A percentile compares a stretch with the other conserved stretches of the same genome.
Evolutionary conservation across 2,329 filamentous ascomycete genomes (phyloP).

Genomic region (Alternaria conjuncta): DNA sequence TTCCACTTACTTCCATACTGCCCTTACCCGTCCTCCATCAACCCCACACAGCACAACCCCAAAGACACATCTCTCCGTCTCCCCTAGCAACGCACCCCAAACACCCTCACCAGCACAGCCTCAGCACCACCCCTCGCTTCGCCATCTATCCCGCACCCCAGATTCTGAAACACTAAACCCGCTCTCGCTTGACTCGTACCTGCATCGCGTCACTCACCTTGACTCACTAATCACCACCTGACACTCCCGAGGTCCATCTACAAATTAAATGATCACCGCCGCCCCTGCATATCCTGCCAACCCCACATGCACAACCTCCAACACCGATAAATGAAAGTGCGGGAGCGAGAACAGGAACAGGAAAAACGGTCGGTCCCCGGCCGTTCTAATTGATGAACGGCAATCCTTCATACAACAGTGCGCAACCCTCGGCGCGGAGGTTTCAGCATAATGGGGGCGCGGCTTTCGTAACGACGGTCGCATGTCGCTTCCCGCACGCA

Average conservation of each 20-base stretch:
- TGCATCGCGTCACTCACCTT: background rate
- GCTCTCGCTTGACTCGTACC: conserved; percentile 3
- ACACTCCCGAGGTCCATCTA: background rate
- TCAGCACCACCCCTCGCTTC: background rate
- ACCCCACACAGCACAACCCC: background rate
- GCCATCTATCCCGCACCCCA: background rate
- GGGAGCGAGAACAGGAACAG: background rate
- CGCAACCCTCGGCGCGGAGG: background rate
- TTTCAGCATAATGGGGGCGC: background rate
- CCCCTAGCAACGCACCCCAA: conserved; percentile 3
- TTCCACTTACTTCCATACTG: no score
- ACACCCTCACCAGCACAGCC: background rate
- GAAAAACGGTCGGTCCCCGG: background rate
- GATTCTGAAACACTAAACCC: background rate
- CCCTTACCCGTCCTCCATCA: background rate
- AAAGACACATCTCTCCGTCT: background rate
- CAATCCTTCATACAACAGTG: background rate
- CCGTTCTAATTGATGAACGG: background rate
- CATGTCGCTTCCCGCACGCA: background rate
- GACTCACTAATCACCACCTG: background rate
- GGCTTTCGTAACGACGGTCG: background rate
- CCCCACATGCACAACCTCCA: background rate
- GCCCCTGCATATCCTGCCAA: background rate
- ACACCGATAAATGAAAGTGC: background rate
- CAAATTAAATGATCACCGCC: background rate